These are phyloP conservation scores for Nigrospora sphaerica DNA, from an alignment of 2,329 filamentous ascomycete genomes.

Conservation along the genomic window DNA sequence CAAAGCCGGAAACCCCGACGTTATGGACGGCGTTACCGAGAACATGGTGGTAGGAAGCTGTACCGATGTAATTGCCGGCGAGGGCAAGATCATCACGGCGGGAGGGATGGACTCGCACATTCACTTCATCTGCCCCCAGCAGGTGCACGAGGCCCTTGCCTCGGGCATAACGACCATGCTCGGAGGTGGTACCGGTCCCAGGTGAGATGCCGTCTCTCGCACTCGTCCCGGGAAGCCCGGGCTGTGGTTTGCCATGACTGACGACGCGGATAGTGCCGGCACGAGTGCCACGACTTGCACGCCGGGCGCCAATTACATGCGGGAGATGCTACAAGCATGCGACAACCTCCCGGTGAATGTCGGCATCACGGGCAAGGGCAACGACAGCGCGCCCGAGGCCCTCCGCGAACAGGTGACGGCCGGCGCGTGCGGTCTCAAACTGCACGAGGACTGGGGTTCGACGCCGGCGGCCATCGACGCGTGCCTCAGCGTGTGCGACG, in stretches of 20 bases:
- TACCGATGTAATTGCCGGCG: slow-evolving; percentile 87
- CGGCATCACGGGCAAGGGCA: slow-evolving; percentile 90
- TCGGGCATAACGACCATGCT: slow-evolving; percentile 87
- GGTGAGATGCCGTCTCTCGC: slow-evolving; percentile 33
- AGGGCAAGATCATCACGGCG: slow-evolving; percentile 84
- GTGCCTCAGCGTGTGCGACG: slow-evolving; percentile 79
- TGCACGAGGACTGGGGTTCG: slow-evolving; percentile 94
- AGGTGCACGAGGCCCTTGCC: slow-evolving; percentile 74
- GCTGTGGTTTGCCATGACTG: slow-evolving; percentile 5
- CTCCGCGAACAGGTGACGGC: slow-evolving; percentile 75
- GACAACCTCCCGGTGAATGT: slow-evolving; percentile 79
- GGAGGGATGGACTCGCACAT: slow-evolving; percentile 88
- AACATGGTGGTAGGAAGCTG: slow-evolving; percentile 78
- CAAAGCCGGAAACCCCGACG: slow-evolving; percentile 94
- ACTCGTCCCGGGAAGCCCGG: not conserved
- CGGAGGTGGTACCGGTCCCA: slow-evolving; percentile 88
- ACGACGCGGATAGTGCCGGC: slow-evolving; percentile 53
- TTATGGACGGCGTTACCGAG: slow-evolving; percentile 80
- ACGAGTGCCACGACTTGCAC: slow-evolving; percentile 93
- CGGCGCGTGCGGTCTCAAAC: slow-evolving; percentile 82
- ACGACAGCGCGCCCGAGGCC: slow-evolving; percentile 65
- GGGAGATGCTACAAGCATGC: slow-evolving; percentile 82
- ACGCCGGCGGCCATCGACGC: slow-evolving; percentile 88
- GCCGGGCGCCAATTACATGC: slow-evolving; percentile 74
- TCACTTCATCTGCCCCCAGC: slow-evolving; percentile 93